Conservation (phyloP, 1,139 yeast genomes). For the Williopsis jadinii region DNA sequence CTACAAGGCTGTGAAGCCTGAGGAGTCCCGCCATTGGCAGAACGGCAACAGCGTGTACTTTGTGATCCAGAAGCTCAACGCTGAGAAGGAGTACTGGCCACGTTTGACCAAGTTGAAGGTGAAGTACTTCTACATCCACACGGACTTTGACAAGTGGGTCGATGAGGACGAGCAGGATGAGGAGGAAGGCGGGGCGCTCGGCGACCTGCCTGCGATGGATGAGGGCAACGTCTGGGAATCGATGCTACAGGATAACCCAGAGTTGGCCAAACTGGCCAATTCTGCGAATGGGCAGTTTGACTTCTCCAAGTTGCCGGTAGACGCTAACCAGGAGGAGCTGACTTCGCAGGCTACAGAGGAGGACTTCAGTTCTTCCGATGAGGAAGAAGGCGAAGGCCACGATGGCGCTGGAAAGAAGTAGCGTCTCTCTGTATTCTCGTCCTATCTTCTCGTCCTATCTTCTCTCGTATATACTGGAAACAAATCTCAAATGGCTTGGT, state of each 20-base stretch:
- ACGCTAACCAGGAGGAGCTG: background rate
- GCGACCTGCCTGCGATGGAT: constrained; percentile 4
- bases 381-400: constrained; percentile 18
- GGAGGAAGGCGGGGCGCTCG: constrained; percentile 31
- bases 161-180: constrained; percentile 92
- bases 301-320: too few species aligned
- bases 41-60: constrained; percentile 65
- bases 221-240: constrained; percentile 11
- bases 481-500: constrained; percentile 26
- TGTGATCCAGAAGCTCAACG: constrained; percentile 61
- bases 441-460: too few species aligned
- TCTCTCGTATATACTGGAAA: background rate
- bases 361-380: constrained; percentile 26
- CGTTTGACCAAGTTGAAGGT: constrained; percentile 72
- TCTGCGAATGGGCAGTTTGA: too few species aligned
- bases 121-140: constrained; percentile 69
- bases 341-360: constrained; percentile 24
- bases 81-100: constrained; percentile 83
- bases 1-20: constrained; percentile 64
- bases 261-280: constrained; percentile 6
- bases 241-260: constrained; percentile 12
- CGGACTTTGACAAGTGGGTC: constrained; percentile 96
- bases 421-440: too few species aligned
- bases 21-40: constrained; percentile 51
- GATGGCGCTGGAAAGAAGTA: background rate